Percentiles rank a stretch among this genome's conserved stretches.
Conservation (phyloP, 768 basidiomycete genomes). For the Amanita fuliginea region DNA sequence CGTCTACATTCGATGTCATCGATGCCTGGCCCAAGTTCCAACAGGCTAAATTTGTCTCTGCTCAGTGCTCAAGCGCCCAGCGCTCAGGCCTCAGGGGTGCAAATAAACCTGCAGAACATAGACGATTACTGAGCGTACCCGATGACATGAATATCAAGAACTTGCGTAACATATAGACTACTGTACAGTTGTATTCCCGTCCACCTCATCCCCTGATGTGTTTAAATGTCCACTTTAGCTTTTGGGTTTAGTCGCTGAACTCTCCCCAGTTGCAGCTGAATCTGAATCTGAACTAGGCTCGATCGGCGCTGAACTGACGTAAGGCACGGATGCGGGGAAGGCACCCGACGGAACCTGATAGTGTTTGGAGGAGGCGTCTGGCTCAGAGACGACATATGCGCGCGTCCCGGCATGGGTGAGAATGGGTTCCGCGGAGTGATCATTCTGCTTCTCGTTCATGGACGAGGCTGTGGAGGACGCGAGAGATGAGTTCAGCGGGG, state of each 20-base stretch:
- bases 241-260: slow-evolving; percentile 30
- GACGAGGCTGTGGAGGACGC: slow-evolving; percentile 19
- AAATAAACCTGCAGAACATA: too few species aligned
- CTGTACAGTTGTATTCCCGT: neutral
- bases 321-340: slow-evolving; percentile 40
- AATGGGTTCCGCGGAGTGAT: slow-evolving; percentile 38
- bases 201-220: slow-evolving; percentile 29
- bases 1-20: too few species aligned
- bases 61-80: too few species aligned
- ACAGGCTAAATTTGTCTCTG: too few species aligned
- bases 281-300: slow-evolving; percentile 20
- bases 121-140: too few species aligned
- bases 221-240: too few species aligned
- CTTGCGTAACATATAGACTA: too few species aligned
- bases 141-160: too few species aligned
- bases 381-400: slow-evolving; percentile 67
- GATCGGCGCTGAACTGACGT: slow-evolving; percentile 25
- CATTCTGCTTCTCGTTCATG: slow-evolving; percentile 54
- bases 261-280: slow-evolving; percentile 30
- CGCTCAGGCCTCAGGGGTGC: too few species aligned
- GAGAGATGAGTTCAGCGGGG: slow-evolving; percentile 20
- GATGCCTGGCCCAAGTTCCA: too few species aligned
- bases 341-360: slow-evolving; percentile 69
- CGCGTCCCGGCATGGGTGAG: slow-evolving; percentile 34
- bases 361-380: slow-evolving; percentile 47